Conservation (phyloP, 495 filamentous ascomycete species). For the Penicillium flavigenum region DNA sequence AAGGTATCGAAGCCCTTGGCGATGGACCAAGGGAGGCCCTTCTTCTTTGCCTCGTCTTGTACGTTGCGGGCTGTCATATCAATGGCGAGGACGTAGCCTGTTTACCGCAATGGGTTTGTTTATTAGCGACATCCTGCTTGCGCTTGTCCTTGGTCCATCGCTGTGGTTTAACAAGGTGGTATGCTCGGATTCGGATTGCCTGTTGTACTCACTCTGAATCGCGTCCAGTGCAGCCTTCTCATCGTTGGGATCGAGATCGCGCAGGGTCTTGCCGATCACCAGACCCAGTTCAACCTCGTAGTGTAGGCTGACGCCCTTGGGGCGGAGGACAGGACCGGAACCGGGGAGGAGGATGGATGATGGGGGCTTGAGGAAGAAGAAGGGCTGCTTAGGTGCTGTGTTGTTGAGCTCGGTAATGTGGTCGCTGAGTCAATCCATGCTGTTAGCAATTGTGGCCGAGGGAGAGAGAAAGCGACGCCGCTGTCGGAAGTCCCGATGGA, state of each 20-base stretch:
- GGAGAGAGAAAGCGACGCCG: not conserved
- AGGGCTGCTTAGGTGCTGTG: constrained; percentile 80
- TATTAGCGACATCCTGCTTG: constrained; percentile 1
- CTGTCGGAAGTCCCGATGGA: constrained; percentile 1
- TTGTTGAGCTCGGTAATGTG: constrained; percentile 93
- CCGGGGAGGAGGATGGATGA: constrained; percentile 75
- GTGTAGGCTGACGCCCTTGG: constrained; percentile 78
- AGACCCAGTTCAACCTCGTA: constrained; percentile 94
- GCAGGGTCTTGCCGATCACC: constrained; percentile 74
- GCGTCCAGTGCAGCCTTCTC: constrained; percentile 53
- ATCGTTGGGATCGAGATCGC: constrained; percentile 66
- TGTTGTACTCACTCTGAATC: constrained; percentile 45
- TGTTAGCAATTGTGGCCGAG: not conserved
- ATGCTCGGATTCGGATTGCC: not conserved
- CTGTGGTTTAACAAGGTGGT: not conserved
- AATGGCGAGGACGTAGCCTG: constrained; percentile 80
- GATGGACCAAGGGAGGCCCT: constrained; percentile 94
- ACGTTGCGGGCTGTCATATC: constrained; percentile 94
- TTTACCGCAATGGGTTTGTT: not conserved
- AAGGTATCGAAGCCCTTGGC: constrained; percentile 98
- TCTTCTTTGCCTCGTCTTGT: constrained; percentile 94
- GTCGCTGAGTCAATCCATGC: constrained; percentile 57
- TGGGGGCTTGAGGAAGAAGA: constrained; percentile 97
- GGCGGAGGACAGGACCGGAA: constrained; percentile 78
- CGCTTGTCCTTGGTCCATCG: not conserved